Base-by-base conservation (phyloP, 2,329 filamentous ascomycete genomes). In the Rhytidhysteron rufulum region DNA sequence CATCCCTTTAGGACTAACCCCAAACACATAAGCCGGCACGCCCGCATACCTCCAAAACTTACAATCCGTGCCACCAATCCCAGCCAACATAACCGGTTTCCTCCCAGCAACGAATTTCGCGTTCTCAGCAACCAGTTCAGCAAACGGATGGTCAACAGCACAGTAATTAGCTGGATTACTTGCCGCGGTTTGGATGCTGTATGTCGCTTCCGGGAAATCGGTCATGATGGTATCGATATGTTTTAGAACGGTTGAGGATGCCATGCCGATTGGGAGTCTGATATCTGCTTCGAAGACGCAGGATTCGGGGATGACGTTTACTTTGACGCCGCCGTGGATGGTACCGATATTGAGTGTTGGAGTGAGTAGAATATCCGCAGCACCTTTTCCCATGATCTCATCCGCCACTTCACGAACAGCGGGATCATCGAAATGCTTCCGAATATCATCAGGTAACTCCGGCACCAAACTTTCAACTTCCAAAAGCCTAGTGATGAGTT, bases 311-410 rank as follows among this genome's bases (percentile, higher is more conserved):
- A 70, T 69, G 52, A 67, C 66, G 42, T 71, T 70, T 45, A 70
- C 66, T 40, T 70, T 69, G 8, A 62, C 42, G 2, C 68, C 68
- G 5, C 67, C 68, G 19, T 55, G 49, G n/a, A 71, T 63, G 4
- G 58, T 63, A 8, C 68, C 67, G 43, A 68, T 66, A 39, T 69
- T 69, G 9, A 71, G 49, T 0, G 66, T 71, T 0, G 67, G 60
- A 30, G 47, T 54, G 5, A 61, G 40, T 31, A 65, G 53, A 7
- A 58, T 55, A 27, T 58, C 50, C 5, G 57, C 53, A 5, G 66
- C 60, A 0, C 66, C 65, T 18, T 44, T 10, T 3, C 66, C 63
- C 63, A 69, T 68, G 13, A 63, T 55, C 17, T 56, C 52, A 36
- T 69, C 56, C 2, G 67, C 55, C 0, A 54, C 58, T 1, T 41